Evolutionary conservation across 1,284 basidiomycete genomes (phyloP).

Genomic region (Ustanciosporium gigantosporum): DNA sequence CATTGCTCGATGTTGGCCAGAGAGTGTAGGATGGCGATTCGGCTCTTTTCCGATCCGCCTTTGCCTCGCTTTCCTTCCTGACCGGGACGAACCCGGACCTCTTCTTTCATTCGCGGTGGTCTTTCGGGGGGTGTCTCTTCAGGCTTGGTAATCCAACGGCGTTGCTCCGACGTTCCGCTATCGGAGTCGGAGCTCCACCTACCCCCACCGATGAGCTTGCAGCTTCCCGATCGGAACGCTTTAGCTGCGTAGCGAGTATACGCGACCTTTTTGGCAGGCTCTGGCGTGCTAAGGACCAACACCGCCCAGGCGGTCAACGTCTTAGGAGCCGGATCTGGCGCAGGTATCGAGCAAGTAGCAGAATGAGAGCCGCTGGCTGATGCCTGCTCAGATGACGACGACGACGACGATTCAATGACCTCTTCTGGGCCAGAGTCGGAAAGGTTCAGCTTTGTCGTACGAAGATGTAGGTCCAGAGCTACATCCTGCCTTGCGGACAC

Average conservation of each 20-base stretch:
- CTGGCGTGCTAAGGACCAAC: constrained; percentile 72
- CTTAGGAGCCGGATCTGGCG: constrained; percentile 39
- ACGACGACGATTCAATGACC: constrained; percentile 61
- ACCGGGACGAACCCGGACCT: constrained; percentile 69
- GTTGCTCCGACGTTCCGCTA: constrained; percentile 1
- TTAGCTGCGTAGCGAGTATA: constrained; percentile 73
- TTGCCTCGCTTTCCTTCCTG: constrained; percentile 69
- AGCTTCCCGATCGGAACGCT: constrained; percentile 72
- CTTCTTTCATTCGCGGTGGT: constrained; percentile 66
- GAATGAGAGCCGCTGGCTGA: not conserved
- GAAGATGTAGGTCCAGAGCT: constrained; percentile 18
- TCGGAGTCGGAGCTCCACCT: constrained; percentile 19
- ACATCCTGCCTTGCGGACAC: constrained; percentile 14
- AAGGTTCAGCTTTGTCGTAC: constrained; percentile 9
- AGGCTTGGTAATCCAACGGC: constrained; percentile 29
- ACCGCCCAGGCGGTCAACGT: constrained; percentile 77
- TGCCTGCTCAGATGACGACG: constrained; percentile 25
- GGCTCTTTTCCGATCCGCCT: constrained; percentile 68
- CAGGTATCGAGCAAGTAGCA: not conserved
- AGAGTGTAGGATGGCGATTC: constrained; percentile 77
- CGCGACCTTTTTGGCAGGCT: constrained; percentile 73
- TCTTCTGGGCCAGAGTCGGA: constrained; percentile 55
- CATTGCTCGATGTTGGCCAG: constrained; percentile 89
- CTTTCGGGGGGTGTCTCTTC: constrained; percentile 68
- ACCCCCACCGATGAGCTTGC: constrained; percentile 68